Evolutionary conservation across 164 flowering plant genomes (phyloP), one percentile per base, ranked within the genome.

Genomic region (Stephania yunnanensis): DNA sequence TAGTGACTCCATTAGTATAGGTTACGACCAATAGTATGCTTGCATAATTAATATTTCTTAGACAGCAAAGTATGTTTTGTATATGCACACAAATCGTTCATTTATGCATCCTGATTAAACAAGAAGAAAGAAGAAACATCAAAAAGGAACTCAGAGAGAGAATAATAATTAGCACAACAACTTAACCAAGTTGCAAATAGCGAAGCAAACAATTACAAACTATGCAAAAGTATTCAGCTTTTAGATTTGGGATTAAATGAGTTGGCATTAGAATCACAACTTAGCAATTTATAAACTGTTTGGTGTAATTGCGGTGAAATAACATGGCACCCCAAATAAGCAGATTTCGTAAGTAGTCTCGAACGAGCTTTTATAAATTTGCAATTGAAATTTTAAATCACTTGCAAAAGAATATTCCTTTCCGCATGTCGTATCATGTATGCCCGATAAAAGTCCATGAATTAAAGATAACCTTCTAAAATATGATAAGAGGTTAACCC

Each of bases 1-100:
- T 36, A 66, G 46, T 48, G 72, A 44, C 71, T 82, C 76, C 53
- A 69, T 73, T 15, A 29, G 50, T 25, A 61, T 4, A 25, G 8
- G 25, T n/a, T 61, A 61, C 9, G n/a, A 61, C 10, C 22, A 61
- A 68, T 7, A 36, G 50, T 71, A 36, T 52, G 50, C 45, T 71
- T 50, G 71, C 76, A 77, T 68, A 53, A 15, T 36, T 55, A 30
- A 42, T 72, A 10, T 5, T 48, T 29, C 30, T n/a, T 65, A 65
- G 31, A 22, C 29, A 36, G 68, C 20, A 29, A 42, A 42, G 7
- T 68, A 10, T 19, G 45, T 50, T 44, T 46, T 53, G 7, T 67
- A 7, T 64, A 4, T 10, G 70, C 19, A 45, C 4, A 52, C 44
- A 36, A 46, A 20, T 65, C 12, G n/a, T 31, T 10, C 31, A 48